Evolutionary conservation across 345 rosid species (phyloP), one percentile per base, ranked within the genome.

Genomic region (Ceriops decandra): DNA sequence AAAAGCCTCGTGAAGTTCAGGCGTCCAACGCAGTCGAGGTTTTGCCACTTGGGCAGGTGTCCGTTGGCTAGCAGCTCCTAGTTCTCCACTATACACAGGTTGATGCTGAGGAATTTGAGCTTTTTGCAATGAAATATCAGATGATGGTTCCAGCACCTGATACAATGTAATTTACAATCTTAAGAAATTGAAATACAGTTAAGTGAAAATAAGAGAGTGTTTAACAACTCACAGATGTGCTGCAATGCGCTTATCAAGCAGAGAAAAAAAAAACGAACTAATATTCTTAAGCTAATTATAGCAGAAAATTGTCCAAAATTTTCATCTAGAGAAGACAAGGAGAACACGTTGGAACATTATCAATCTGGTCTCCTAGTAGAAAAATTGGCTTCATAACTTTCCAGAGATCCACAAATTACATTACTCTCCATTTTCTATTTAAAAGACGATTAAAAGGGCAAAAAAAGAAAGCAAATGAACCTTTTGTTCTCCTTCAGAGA

Each of bases 1-100:
- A 72, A 93, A 93, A 62, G 92, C 82, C 76, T 90, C 98, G 56
- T 93, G 98, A 78, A 90, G 95, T 72, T 93, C 97, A 11, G 90
- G 96, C 22, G 97, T 93, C 98, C 98, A 93, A 19, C 97, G 95
- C 93, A 93, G 90, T 63, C 98, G 84, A 27, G 89, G 64, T 84
- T 86, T 93, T 42, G 82, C 73, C 61, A 76, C 33, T 31, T 85
- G 70, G 68, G 78, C 77, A 63, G 76, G 33, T 2, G 86, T 54
- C 81, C 77, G 72, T 59, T 69, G 57, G 82, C 68, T 42, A 67
- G 30, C 73, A 51, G 69, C 56, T 67, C 68, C 59, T 38, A 52
- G 69, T 66, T 85, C 90, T 74, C 65, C 74, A 46, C 58, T 63
- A 57, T 69, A 63, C 32, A 61, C 73, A 62, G 72, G 56, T 66